phyloP scores from a whole-genome alignment of 805 yeast species.

The Saturnispora diversa region DNA sequence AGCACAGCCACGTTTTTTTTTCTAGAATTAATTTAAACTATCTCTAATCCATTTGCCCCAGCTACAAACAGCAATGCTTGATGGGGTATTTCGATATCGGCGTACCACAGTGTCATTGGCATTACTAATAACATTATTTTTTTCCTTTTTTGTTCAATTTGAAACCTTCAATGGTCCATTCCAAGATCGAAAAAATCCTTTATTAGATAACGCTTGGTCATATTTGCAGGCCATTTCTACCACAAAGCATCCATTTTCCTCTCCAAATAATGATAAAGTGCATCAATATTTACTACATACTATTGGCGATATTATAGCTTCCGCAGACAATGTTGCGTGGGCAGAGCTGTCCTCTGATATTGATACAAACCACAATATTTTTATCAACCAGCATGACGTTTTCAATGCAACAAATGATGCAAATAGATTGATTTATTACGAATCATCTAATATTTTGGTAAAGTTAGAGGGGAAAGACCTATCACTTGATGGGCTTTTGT shows the following conservation, averaged over 20 bases:
- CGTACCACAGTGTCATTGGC: conserved; percentile 60
- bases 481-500: conserved; percentile 53
- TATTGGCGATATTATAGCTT: background rate
- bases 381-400: conserved; percentile 43
- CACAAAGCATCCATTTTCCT: conserved; percentile 69
- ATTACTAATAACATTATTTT: conserved; percentile 39
- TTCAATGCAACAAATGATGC: conserved; percentile 36
- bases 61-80: no score
- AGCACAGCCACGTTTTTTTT: no score
- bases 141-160: conserved; percentile 29
- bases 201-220: conserved; percentile 47
- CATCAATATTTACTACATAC: conserved; percentile 50
- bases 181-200: background rate
- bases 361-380: conserved; percentile 11
- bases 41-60: no score
- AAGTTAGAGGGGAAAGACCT: conserved; percentile 59
- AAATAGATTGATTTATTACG: conserved; percentile 60
- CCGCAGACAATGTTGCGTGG: conserved; percentile 1
- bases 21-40: no score
- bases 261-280: conserved; percentile 67
- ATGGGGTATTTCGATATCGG: conserved; percentile 42
- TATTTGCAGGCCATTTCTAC: conserved; percentile 63
- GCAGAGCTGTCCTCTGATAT: conserved; percentile 9
- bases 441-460: conserved; percentile 73
- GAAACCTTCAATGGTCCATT: conserved; percentile 29